Evolutionary conservation across 352 stramenopile genomes (phyloP), one percentile per base, ranked within the genome.

Genomic region (Phytophthora boehmeriae): DNA sequence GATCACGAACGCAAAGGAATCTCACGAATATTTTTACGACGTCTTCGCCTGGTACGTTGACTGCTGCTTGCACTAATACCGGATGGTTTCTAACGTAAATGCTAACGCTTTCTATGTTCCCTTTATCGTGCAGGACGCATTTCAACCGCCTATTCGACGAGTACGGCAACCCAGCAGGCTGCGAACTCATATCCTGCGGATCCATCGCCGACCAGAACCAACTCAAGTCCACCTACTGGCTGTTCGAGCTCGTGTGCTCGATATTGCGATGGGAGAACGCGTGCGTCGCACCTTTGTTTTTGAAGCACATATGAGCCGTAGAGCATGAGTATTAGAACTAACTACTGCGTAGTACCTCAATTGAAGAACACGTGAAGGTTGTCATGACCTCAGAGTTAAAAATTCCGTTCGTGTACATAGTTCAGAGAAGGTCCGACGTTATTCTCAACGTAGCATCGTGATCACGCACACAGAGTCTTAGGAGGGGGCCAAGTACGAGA

Each of bases 161-260:
- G 22, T 5, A 54, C 30, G 79, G 73, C 28, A 67, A 74, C 4
- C 52, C 65, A 1, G 60, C 67, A 25, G 82, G 82, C 43, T 88
- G 75, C 35, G 82, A 91, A 45, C 59, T 88, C 25, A 56, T 82
- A 17, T 62, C 63, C 11, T 78, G 74, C 8, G 83, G 79, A 20
- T 87, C 73, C 5, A 79, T 91, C 23, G 56, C 48, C 16, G 73
- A 82, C 27, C 66, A 73, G 42, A 75, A 75, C 46, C 69, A 76
- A 34, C 43, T 82, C 28, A 78, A 76, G 5, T 72, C 73, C 34
- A 72, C 72, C 22, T 74, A 86, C 63, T 89, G 79, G 81, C 55
- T 88, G 34, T 85, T 89, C 34, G 80, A 92, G 66, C 71, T 92
- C 65, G 76, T 89, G 34, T 76, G 83, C 41, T 82, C 76, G 5